Evolutionary conservation across 1,284 basidiomycete genomes (phyloP).

Genomic region (Athelia psychrophila): DNA sequence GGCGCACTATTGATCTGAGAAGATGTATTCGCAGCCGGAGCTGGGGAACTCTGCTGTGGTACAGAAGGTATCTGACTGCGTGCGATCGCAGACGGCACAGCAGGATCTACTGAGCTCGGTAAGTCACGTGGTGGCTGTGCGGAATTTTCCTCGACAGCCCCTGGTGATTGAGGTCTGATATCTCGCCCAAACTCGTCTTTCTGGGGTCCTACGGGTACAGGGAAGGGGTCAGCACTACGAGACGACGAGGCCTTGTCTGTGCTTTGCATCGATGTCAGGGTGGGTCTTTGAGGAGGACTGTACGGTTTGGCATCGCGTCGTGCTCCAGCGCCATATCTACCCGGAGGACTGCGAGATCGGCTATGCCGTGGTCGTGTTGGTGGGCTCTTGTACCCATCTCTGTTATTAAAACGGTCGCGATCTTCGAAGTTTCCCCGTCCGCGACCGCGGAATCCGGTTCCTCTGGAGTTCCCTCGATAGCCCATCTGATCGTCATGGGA

Average conservation of each 20-base stretch:
- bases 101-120: conserved; percentile 30
- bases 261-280: conserved; percentile 21
- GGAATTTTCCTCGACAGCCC: conserved; percentile 30
- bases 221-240: conserved; percentile 15
- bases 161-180: conserved; percentile 52
- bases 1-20: conserved; percentile 30
- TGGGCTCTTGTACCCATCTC: conserved; percentile 36
- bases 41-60: conserved; percentile 37
- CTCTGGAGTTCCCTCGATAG: conserved; percentile 33
- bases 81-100: conserved; percentile 29
- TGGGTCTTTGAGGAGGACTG: conserved; percentile 53
- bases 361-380: conserved; percentile 46
- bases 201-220: conserved; percentile 30
- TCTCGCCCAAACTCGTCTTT: conserved; percentile 84
- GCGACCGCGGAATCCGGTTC: conserved; percentile 44
- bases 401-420: conserved; percentile 48
- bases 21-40: conserved; percentile 55
- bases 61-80: conserved; percentile 44
- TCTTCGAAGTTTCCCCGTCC: conserved; percentile 47
- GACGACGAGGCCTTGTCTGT: conserved; percentile 5
- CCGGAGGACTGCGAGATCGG: conserved; percentile 69
- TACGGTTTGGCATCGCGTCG: conserved; percentile 49
- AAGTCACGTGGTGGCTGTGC: conserved; percentile 27
- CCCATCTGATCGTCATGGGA: conserved; percentile 42
- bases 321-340: conserved; percentile 38